Conservation (phyloP, 192 early-diverging fungal genomes). For the Coemansia javaensis region DNA sequence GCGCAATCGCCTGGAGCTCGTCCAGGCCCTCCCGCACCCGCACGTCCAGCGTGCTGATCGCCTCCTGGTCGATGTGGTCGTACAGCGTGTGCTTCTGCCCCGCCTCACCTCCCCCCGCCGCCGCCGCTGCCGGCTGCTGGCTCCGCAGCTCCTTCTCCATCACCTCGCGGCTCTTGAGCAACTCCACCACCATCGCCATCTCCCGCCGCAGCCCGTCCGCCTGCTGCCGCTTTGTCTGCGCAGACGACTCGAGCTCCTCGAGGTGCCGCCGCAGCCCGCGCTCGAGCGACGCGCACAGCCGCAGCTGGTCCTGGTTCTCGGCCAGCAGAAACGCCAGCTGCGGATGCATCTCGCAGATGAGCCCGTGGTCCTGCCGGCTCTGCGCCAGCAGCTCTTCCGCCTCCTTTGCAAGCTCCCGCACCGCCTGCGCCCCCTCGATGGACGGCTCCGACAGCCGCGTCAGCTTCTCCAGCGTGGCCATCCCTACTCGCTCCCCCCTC, state of each 20-base stretch:
- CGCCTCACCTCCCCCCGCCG: not conserved
- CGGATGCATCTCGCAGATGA: slow-evolving; percentile 39
- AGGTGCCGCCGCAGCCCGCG: slow-evolving; percentile 18
- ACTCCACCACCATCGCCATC: slow-evolving; percentile 44
- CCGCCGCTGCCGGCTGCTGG: slow-evolving; percentile 5
- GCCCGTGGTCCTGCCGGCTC: slow-evolving; percentile 21
- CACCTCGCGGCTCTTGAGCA: slow-evolving; percentile 41
- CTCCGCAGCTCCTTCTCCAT: slow-evolving; percentile 39
- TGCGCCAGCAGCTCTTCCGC: slow-evolving; percentile 20
- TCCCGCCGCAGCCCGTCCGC: slow-evolving; percentile 26
- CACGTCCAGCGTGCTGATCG: slow-evolving; percentile 19
- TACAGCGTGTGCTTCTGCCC: slow-evolving; percentile 34
- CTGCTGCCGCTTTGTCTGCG: slow-evolving; percentile 17
- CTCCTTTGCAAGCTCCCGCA: slow-evolving; percentile 10
- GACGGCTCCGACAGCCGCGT: slow-evolving; percentile 48
- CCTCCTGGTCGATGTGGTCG: slow-evolving; percentile 51
- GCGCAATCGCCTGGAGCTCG: slow-evolving; percentile 13
- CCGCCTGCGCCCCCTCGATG: slow-evolving; percentile 36
- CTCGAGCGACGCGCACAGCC: slow-evolving; percentile 21
- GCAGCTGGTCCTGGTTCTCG: slow-evolving; percentile 30
- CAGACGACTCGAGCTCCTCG: slow-evolving; percentile 17
- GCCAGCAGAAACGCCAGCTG: slow-evolving; percentile 37
- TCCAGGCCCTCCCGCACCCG: slow-evolving; percentile 16
- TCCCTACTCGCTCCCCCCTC: no score
- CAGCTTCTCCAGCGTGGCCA: slow-evolving; percentile 45